Base-by-base conservation (phyloP, 768 basidiomycete genomes). In the Phallus indusiatus region DNA sequence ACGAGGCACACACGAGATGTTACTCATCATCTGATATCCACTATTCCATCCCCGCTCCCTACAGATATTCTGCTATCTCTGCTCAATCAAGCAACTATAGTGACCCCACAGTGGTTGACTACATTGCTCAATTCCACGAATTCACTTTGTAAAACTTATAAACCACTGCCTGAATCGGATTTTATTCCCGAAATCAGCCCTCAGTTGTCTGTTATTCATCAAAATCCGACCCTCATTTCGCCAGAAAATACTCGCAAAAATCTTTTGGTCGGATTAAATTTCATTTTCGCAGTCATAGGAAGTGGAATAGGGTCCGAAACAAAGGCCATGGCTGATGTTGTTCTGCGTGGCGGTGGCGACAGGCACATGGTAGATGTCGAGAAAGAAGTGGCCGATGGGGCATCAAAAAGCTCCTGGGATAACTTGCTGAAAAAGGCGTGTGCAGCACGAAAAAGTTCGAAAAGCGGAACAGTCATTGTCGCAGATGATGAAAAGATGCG, bases 41-140 rank as follows among this genome's bases (percentile, higher is more conserved):
- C 75, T 20, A 81, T 78, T 57, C 67, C 74, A 4, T 18, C 48
- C 11, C 56, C 56, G 12, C 72, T 81, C n/a, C 78, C 74, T 8
- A 70, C 81, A 0, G 61, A 74, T 0, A 72, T 83, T 21, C 81
- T 81, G 0, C 71, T 78, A 0, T 86, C 88, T 12, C 74, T 90
- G 10, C 69, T 90, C 16, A 78, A 79, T 2, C 73, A 78, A 0
- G 75, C 78, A 14, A 74, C 77, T 11, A 77, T 90, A 52, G 86
- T 85, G 34, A 88, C 76, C 59, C 74, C 77, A 0, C 82, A 85
- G 51, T 91, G 88, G 88, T 69, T 90, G 22, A 68, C 70, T 7
- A 83, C 88, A 57, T 66, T 88, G 33, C 60, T 89, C 33, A 3
- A n/a, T 74, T 1, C 71, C 87, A 85, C 87, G 65, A 68, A 76